Evolutionary conservation across 306 rosid species (phyloP), one percentile per base, ranked within the genome.

Genomic region (Prosopis cineraria): DNA sequence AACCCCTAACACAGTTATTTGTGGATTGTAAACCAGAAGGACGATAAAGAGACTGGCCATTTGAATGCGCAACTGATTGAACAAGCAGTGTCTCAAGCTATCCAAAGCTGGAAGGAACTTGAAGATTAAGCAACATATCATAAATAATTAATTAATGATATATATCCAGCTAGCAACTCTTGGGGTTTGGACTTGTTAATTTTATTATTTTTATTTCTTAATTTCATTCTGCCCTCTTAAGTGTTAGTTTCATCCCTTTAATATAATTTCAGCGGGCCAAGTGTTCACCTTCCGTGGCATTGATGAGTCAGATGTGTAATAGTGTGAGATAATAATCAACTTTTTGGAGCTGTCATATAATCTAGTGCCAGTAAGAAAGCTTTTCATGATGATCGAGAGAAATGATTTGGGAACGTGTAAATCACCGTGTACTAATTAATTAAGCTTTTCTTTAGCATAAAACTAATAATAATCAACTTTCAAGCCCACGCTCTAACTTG

Each of bases 71-170:
- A 81, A 34, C 39, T 69, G 53, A 70, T 88, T 39, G 79, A 85
- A 81, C 62, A 79, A 83, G 88, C 83, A 36, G 80, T 90, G 82
- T 75, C 83, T 79, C 73, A 74, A 83, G 95, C 95, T 52, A 85
- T 90, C 81, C 89, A 75, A 77, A 86, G 63, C 74, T 90, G 95
- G 95, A 79, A 77, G 36, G 76, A 81, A 75, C 80, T 64, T 39
- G 66, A 79, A 65, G 59, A 75, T 37, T 65, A 20, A 60, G 39
- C 77, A 86, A 37, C 16, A 12, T 12, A 52, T 52, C 7, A 52
- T 52, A n/a, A 52, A 19, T 52, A 2, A 2, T 52, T 36, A 44
- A 53, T 53, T 58, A 75, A 47, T 75, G 25, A 73, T 45, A 27
- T 55, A 66, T 60, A 56, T 29, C 71, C 34, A 55, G 44, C 71